These are phyloP conservation scores for Monilinia fructicola DNA, from an alignment of 2,329 filamentous ascomycete species.

Conservation along the genomic window DNA sequence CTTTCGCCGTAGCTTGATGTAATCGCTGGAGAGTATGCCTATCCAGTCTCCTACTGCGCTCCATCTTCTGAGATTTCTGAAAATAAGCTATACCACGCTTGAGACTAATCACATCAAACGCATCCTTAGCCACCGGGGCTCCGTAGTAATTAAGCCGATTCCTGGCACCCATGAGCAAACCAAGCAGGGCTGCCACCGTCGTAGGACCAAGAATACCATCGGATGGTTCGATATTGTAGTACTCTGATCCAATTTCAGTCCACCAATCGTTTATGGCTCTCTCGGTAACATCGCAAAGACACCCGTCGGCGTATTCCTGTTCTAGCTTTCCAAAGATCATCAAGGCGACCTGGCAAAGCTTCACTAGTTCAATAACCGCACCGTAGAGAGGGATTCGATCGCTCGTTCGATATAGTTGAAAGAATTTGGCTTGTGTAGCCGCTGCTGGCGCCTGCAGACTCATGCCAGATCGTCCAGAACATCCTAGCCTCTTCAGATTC, in stretches of 20 bases:
- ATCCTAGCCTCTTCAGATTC: conserved; percentile 86
- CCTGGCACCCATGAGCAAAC: conserved; percentile 83
- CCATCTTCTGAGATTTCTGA: conserved; percentile 83
- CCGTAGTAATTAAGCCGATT: conserved; percentile 85
- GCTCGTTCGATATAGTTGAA: conserved; percentile 84
- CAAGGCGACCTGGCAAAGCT: conserved; percentile 85
- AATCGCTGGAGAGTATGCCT: conserved; percentile 78
- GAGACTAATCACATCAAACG: conserved; percentile 79
- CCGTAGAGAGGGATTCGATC: conserved; percentile 76
- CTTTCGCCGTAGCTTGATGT: conserved; percentile 83
- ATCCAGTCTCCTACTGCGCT: conserved; percentile 76
- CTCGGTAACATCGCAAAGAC: conserved; percentile 92
- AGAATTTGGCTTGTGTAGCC: conserved; percentile 86
- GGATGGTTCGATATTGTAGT: conserved; percentile 88
- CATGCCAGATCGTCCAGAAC: conserved; percentile 84
- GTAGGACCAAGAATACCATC: conserved; percentile 92
- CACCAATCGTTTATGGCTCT: conserved; percentile 91
- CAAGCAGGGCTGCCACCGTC: conserved; percentile 83
- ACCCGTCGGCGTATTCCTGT: conserved; percentile 85
- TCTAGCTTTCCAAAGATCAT: conserved; percentile 84
- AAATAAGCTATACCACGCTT: conserved; percentile 85
- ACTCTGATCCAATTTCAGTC: conserved; percentile 87
- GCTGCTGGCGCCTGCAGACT: conserved; percentile 74
- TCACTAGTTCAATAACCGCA: conserved; percentile 84
- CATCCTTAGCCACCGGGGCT: conserved; percentile 83